Conservation (phyloP, 148 eudicot species). For the Chenopodium formosanum region DNA sequence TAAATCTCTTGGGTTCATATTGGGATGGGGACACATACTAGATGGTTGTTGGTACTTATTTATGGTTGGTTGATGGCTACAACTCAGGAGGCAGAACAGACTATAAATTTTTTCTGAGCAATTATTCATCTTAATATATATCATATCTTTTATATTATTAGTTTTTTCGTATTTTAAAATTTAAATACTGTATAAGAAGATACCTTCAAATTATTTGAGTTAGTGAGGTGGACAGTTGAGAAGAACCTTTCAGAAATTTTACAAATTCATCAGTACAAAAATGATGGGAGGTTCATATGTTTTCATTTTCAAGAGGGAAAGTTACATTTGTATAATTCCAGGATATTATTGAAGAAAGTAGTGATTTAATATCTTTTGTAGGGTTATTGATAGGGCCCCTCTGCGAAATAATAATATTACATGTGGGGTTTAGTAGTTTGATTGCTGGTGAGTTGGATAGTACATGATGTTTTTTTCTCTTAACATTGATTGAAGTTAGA, state of each 20-base stretch:
- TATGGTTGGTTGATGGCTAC: slow-evolving; percentile 39
- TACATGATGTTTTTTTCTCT: slow-evolving; percentile 16
- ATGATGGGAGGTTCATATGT: slow-evolving; percentile 12
- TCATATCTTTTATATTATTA: too few species aligned
- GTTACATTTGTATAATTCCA: slow-evolving; percentile 19
- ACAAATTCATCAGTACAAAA: slow-evolving; percentile 17
- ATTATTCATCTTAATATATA: slow-evolving; percentile 3
- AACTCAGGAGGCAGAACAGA: slow-evolving; percentile 29
- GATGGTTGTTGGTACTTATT: slow-evolving; percentile 45
- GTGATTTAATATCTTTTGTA: slow-evolving; percentile 22
- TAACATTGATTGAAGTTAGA: slow-evolving; percentile 30
- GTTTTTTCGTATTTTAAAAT: too few species aligned
- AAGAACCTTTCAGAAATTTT: neutral
- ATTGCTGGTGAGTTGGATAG: slow-evolving; percentile 25
- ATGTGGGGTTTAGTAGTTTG: slow-evolving; percentile 25
- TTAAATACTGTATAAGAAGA: neutral
- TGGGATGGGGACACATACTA: slow-evolving; percentile 41
- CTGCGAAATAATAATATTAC: slow-evolving; percentile 12
- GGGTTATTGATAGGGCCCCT: slow-evolving; percentile 14
- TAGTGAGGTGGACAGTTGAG: slow-evolving; percentile 12
- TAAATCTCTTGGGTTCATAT: slow-evolving; percentile 26
- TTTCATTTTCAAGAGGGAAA: slow-evolving; percentile 24
- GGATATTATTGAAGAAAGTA: slow-evolving; percentile 21
- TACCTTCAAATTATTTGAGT: neutral
- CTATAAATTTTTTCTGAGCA: slow-evolving; percentile 26